phyloP scores from a whole-genome alignment of 805 yeast species.

The Candida mattraensis region DNA sequence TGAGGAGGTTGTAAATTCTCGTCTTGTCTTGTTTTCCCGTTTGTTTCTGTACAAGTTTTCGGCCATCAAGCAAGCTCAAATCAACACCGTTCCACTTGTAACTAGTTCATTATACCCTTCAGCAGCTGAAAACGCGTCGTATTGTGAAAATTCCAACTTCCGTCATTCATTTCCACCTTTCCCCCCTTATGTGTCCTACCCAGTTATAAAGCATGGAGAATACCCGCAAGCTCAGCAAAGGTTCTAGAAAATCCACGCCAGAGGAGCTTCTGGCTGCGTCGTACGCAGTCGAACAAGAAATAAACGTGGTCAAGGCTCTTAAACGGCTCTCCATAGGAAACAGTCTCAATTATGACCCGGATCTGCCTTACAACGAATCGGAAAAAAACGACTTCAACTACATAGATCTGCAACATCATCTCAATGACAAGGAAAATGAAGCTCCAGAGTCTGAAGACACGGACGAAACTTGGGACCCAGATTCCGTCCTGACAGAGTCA shows the following conservation, averaged over 20 bases:
- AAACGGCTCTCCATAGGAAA: constrained; percentile 73
- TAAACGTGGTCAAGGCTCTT: constrained; percentile 69
- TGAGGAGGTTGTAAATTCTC: too few species aligned
- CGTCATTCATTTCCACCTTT: too few species aligned
- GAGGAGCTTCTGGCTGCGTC: constrained; percentile 59
- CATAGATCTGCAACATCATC: constrained; percentile 17
- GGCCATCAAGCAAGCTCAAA: too few species aligned
- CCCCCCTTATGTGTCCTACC: too few species aligned
- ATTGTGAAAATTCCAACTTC: too few species aligned
- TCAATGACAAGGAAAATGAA: constrained; percentile 9
- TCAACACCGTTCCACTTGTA: too few species aligned
- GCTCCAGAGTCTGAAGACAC: constrained; percentile 13
- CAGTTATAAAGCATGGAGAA: constrained; percentile 2
- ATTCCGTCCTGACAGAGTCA: constrained; percentile 32
- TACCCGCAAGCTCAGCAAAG: constrained; percentile 4
- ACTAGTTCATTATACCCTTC: too few species aligned
- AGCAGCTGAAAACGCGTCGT: too few species aligned
- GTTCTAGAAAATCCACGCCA: constrained; percentile 30
- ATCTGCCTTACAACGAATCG: constrained; percentile 47
- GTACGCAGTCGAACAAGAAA: constrained; percentile 72
- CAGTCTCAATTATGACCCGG: constrained; percentile 65
- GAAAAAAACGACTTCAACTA: constrained; percentile 24
- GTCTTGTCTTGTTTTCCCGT: too few species aligned
- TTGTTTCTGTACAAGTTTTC: too few species aligned
- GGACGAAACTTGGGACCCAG: constrained; percentile 18